Base-by-base conservation (phyloP, 2,329 filamentous ascomycete genomes). In the Ophiocordyceps camponoti-leonardi region DNA sequence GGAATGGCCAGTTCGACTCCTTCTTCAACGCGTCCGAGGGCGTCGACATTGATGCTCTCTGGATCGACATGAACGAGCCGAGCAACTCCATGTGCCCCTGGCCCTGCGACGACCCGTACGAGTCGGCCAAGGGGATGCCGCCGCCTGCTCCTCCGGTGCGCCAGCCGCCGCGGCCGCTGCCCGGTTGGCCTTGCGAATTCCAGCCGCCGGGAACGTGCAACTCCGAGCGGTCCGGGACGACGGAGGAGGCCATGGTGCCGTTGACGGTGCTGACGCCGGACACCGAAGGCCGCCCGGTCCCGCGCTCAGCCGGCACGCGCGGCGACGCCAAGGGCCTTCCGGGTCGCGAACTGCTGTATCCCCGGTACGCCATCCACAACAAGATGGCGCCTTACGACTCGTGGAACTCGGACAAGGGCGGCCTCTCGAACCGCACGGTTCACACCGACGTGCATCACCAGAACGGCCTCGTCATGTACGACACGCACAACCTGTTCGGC, bases 401-500 rank as follows among this genome's bases (percentile, higher is more conserved):
- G 20, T 60, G 56, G 56, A 59, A 60, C 46, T 52, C 56, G 28
- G 82, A 85, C 54, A 69, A 90, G 20, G 79, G 76, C 16, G 77
- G 80, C 2, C 49, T 62, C 41, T 61, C 60, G 39, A 59, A 59
- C 51, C 77, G 85, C 53, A 83, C 84, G 1, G 71, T 88, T 23
- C 79, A 76, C 48, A 83, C 84, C 0, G 86, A 92, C 54, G 81
- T 85, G 0, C 86, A 81, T 2, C 83, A 92, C 55, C 67, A 74
- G 42, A 82, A 85, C 52, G 84, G 83, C 4, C 68, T 76, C 1
- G 59, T 75, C 39, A 82, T 93, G 57, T 94, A 94, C 56, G 85
- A 93, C 56, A 76, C 85, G 23, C 86, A 94, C 67, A 92, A 85
- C 55, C 63, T 92, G 1, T 90, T 72, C 54, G 84, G 84, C 1